Percentiles rank a stretch among this genome's conserved stretches.
Conservation (phyloP, 1,139 yeast genomes). For the Entelexis paramagnoliae region DNA sequence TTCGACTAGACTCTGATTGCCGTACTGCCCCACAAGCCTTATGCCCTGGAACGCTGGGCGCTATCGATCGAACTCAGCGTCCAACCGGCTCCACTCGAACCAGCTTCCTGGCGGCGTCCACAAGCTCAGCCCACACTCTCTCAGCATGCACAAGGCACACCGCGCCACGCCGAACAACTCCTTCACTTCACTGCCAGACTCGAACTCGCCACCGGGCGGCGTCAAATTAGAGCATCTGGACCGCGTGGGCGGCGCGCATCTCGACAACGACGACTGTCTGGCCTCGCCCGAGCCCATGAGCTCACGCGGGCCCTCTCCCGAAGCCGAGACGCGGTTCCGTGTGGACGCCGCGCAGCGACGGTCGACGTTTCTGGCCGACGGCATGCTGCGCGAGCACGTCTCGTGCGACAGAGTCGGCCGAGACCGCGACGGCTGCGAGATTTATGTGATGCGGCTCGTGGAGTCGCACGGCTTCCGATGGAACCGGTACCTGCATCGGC, state of each 20-base stretch:
- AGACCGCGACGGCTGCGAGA: constrained; percentile 25
- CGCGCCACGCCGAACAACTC: background rate
- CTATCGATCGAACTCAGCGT: background rate
- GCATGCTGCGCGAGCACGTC: constrained; percentile 53
- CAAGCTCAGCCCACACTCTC: background rate
- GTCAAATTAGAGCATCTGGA: background rate
- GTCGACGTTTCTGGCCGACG: constrained; percentile 47
- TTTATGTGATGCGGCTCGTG: constrained; percentile 38
- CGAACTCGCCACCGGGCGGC: background rate
- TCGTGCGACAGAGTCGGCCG: constrained; percentile 45
- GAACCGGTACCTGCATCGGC: constrained; percentile 50
- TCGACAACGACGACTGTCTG: background rate
- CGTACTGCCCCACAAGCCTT: background rate
- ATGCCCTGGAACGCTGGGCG: constrained; percentile 7
- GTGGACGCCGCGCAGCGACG: constrained; percentile 36
- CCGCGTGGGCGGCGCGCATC: background rate
- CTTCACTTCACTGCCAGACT: background rate
- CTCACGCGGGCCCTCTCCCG: background rate
- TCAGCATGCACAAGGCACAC: background rate
- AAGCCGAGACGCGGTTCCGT: background rate
- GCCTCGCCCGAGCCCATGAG: background rate
- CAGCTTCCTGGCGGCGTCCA: background rate
- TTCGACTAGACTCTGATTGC: background rate
- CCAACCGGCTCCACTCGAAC: background rate
- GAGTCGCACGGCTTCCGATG: constrained; percentile 67